These are phyloP conservation scores for Aspergillus conjunctus DNA, from an alignment of 495 filamentous ascomycete genomes.

Conservation along the genomic window DNA sequence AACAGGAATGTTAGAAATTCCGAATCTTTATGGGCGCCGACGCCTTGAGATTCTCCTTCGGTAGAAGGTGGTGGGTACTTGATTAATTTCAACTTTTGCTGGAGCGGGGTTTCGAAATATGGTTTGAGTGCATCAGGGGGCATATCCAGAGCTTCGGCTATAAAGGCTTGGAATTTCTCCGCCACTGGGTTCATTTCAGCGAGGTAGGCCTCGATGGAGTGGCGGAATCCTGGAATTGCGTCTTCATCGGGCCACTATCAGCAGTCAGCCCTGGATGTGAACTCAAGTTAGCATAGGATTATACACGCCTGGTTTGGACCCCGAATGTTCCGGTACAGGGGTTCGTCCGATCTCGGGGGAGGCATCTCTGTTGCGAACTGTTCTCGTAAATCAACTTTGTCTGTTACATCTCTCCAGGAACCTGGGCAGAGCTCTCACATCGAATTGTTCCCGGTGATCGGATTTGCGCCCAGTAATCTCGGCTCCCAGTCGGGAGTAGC, in stretches of 20 bases:
- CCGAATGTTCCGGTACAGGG: slow-evolving; percentile 76
- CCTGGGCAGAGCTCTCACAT: slow-evolving; percentile 56
- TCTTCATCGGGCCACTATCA: slow-evolving; percentile 73
- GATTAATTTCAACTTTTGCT: slow-evolving; percentile 89
- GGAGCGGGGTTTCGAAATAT: slow-evolving; percentile 78
- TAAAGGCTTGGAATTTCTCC: slow-evolving; percentile 75
- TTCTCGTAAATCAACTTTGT: neutral
- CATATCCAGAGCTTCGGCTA: slow-evolving; percentile 85
- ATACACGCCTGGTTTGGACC: slow-evolving; percentile 65
- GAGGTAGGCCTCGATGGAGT: slow-evolving; percentile 74
- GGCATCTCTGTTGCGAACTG: slow-evolving; percentile 65
- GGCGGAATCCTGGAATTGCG: slow-evolving; percentile 71
- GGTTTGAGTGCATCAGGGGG: slow-evolving; percentile 70
- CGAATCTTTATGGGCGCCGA: slow-evolving; percentile 92
- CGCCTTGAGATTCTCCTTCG: slow-evolving; percentile 54
- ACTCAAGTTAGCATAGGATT: neutral
- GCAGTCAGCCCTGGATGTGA: neutral
- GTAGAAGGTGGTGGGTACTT: slow-evolving; percentile 72
- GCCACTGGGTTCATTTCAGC: slow-evolving; percentile 67
- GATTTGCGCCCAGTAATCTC: slow-evolving; percentile 48
- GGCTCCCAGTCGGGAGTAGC: slow-evolving; percentile 52
- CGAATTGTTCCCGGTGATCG: slow-evolving; percentile 79
- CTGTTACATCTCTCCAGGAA: too few relatives aligned
- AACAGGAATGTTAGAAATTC: slow-evolving; percentile 87
- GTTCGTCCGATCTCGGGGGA: slow-evolving; percentile 60